Base-by-base conservation (phyloP, 2,329 filamentous ascomycete genomes). In the Ascochyta fabae region DNA sequence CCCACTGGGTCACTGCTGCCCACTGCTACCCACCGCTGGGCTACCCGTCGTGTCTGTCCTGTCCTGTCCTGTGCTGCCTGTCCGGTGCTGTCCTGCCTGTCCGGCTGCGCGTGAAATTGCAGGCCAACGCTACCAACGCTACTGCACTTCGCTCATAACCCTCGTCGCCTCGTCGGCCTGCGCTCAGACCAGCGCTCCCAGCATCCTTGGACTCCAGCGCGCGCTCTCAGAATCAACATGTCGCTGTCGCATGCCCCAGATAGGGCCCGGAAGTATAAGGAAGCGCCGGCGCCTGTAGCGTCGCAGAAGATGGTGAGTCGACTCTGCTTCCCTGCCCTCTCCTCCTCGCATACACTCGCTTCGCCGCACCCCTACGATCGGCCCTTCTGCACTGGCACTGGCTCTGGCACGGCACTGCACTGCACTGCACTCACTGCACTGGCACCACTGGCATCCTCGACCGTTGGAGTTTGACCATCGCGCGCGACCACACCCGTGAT, bases 281-380 rank as follows among this genome's bases (percentile, higher is more conserved):
- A 77, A 76, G 73, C 75, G 67, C 71, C 74, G 72, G 75, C 72
- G 72, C 74, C 75, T 74, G 73, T 73, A 74, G 74, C 74, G 73
- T 74, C 71, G 69, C 73, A 71, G 52, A 72, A 72, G 66, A 72
- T 76, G 69, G 75, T 77, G 70, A 77, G 75, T 77, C 68, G 71
- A 73, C 71, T 75, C 65, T 69, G 62, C 64, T 67, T 73, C 71
- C 73, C 71, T 66, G 62, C 54, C 58, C 63, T 62, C 56, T 58
- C 55, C 38, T 52, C 48, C 46, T 48, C 56, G 53, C 59, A 56
- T 54, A 59, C 66, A 50, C 66, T 64, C 62, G 60, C 60, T 67
- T 62, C 63, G 55, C 61, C 64, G 26, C 53, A 58, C 55, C 56
- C 38, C 53, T 54, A 31, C 58, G 46, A 53, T 53, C 50, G 59